Percentiles rank a stretch among this genome's conserved stretches.
phyloP scores from a whole-genome alignment of 2,329 filamentous ascomycete genomes.

The Juglanconis juglandina region DNA sequence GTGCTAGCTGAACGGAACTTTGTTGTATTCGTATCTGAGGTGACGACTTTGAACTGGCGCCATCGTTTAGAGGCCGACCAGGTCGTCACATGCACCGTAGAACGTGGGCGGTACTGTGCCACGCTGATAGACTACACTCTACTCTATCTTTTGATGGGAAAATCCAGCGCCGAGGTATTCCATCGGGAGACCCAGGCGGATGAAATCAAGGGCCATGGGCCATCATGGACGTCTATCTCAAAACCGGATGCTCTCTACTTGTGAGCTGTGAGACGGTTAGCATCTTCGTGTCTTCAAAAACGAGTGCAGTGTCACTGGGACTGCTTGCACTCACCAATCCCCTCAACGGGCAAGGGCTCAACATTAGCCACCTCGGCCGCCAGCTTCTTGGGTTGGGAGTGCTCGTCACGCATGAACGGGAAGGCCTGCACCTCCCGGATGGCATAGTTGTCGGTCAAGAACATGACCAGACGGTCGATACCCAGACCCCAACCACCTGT shows the following conservation, averaged over 20 bases:
- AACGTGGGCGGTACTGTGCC: not conserved
- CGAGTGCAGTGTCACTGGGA: not conserved
- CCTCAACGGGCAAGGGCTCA: slow-evolving; percentile 32
- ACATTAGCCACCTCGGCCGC: slow-evolving; percentile 33
- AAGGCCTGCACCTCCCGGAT: slow-evolving; percentile 97
- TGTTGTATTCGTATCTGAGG: not conserved
- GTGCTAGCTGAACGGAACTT: not conserved
- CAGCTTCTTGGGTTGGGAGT: slow-evolving; percentile 44
- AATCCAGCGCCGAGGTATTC: no score
- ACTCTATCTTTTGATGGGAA: not conserved
- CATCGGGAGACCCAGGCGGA: not conserved
- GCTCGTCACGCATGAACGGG: slow-evolving; percentile 95
- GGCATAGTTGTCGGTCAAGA: slow-evolving; percentile 89
- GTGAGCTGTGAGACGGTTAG: slow-evolving; percentile 5
- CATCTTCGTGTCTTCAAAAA: not conserved
- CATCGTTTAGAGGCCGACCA: not conserved
- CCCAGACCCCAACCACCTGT: slow-evolving; percentile 97
- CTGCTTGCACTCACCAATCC: slow-evolving; percentile 29
- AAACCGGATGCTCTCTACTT: slow-evolving; percentile 1
- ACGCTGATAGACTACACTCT: slow-evolving; percentile 1
- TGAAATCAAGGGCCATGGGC: not conserved
- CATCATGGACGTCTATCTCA: not conserved
- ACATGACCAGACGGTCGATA: slow-evolving; percentile 91
- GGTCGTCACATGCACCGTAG: not conserved
- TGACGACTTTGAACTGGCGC: not conserved